phyloP scores from a whole-genome alignment of 2,329 filamentous ascomycete genomes.

The Xylaria polymorpha region DNA sequence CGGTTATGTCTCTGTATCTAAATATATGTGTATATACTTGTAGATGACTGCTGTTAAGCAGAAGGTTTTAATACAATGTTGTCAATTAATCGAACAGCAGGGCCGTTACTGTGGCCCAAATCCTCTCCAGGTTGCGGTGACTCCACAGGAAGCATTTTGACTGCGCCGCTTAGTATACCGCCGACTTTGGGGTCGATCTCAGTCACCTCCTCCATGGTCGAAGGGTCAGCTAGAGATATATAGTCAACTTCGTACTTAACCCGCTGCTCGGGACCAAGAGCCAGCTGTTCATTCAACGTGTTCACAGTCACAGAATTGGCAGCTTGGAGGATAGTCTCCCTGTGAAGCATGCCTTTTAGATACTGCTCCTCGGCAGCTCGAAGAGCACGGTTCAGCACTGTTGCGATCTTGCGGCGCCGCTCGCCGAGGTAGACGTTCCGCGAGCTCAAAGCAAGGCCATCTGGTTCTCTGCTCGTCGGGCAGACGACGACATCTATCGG shows the following conservation, averaged over 20 bases:
- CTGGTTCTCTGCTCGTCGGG: conserved; percentile 78
- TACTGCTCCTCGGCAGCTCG: conserved; percentile 77
- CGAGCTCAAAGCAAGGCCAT: conserved; percentile 91
- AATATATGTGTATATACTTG: neutral
- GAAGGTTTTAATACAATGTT: conserved; percentile 79
- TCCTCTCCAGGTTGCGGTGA: conserved; percentile 76
- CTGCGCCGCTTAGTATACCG: conserved; percentile 87
- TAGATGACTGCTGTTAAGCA: conserved; percentile 20
- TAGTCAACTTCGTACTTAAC: conserved; percentile 89
- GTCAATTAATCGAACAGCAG: conserved; percentile 88
- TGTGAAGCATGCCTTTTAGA: conserved; percentile 60
- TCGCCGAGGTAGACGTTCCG: conserved; percentile 91
- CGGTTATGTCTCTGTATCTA: neutral
- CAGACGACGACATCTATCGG: conserved; percentile 79
- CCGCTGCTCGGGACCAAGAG: conserved; percentile 68
- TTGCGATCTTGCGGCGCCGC: conserved; percentile 76
- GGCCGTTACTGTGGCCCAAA: conserved; percentile 76
- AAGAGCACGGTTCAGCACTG: conserved; percentile 77
- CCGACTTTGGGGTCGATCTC: conserved; percentile 76
- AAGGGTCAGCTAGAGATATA: conserved; percentile 87
- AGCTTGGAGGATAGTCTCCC: conserved; percentile 76
- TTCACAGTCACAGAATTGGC: conserved; percentile 70
- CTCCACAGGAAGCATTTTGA: conserved; percentile 89
- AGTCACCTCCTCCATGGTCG: conserved; percentile 82
- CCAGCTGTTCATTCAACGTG: conserved; percentile 70